Evolutionary conservation across 139 green algal genomes (phyloP), one percentile per base, ranked within the genome.

Genomic region (Volvox reticuliferus): DNA sequence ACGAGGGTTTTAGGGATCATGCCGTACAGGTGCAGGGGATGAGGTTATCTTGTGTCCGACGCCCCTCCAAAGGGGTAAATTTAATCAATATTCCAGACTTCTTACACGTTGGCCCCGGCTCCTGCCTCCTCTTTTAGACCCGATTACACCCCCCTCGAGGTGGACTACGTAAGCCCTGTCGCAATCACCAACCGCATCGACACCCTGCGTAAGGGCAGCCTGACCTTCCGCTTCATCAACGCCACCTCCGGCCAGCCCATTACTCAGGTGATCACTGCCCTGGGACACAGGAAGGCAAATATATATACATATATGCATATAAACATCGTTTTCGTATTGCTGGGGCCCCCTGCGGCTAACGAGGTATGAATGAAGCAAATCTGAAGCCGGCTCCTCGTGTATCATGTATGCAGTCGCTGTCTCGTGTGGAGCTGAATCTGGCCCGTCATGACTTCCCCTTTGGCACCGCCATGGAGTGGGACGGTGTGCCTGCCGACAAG

Each of bases 381-480:
- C 9, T 16, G 69, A 35, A 78, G 19, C 14, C 19, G 69, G 19
- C 13, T 78, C 9, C 20, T 78, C 24, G 32, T 21, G 20, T 35
- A 26, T 20, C 19, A 78, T 9, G 19, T 13, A 16, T 30, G 32
- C 69, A 78, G 12, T 78, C 30, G 9, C 24, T 30, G 69, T 26
- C 69, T 78, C 14, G 14, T 69, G 62, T 88, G 13, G 62, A 68
- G 32, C 63, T 88, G 82, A 30, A 33, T 21, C 62, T 88, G 32
- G 62, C 50, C 17, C 2, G 18, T 18, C 82, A 88, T 63, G 82
- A 88, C 62, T 88, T 88, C 30, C 82, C 82, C 13, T 78, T 79
- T 28, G 82, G 82, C 50, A 65, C 32, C 1, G 61, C 82, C 2
- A 77, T 88, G 62, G 62, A 88, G 62, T 78, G 62, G 82, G 19